Base-by-base conservation (phyloP, 371 early-diverging fungal species). In the Thermomucor indicae-seudaticae region DNA sequence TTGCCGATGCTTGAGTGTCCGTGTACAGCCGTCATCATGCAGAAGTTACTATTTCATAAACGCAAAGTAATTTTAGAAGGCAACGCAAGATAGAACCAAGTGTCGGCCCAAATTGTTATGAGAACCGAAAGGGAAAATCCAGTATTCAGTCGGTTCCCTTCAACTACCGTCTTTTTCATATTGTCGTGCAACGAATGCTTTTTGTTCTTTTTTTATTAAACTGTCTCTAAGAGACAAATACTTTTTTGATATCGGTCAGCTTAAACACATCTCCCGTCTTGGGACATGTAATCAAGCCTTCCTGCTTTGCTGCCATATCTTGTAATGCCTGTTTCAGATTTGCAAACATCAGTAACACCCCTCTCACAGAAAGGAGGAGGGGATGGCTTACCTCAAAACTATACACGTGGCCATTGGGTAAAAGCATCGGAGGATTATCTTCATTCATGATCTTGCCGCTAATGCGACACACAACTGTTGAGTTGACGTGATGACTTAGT, bases 341-440 rank as follows among this genome's bases (percentile, higher is more conserved):
- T n/a, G 24, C 23, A 45, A 38, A 41, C 16, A 27, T 44, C 6
- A 19, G n/a, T 48, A 29, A 47, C 43, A n/a, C 22, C 37, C 11
- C 20, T 49, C 19, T 77, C 37, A n/a, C n/a, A n/a, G n/a, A n/a
- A n/a, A n/a, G n/a, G n/a, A n/a, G n/a, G n/a, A n/a, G n/a, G n/a
- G n/a, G n/a, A n/a, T n/a, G n/a, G n/a, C 59, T 62, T 66, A 86
- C 91, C 65, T 81, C 64, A 14, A 60, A 69, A 19, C 94, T 94
- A 62, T 96, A 98, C 3, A 95, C 97, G 41, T 88, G 81, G 34
- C 97, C 97, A 65, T 97, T 96, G 11, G 96, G 97, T 53, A 97
- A 70, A 5, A 89, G 84, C 91, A 98, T 85, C 0, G 96, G 96
- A 38, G 90, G 85, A 55, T 98, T 98, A 65, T 93, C 84, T 59